A percentile compares a stretch with the other conserved stretches of the same genome.
Conservation (phyloP, 192 early-diverging fungal genomes). For the Coemansia asiatica region DNA sequence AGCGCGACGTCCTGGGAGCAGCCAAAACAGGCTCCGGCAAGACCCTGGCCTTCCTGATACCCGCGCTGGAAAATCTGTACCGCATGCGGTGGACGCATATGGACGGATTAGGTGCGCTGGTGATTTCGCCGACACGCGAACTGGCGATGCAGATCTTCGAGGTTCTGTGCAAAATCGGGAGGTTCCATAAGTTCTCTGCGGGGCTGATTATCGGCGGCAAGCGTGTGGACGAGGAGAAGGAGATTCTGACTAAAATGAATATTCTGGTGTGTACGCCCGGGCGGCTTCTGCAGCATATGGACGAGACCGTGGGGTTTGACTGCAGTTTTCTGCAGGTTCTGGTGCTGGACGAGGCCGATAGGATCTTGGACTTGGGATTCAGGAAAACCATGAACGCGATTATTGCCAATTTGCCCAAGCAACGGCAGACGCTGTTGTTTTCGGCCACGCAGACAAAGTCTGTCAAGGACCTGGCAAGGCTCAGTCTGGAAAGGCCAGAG, state of each 20-base stretch:
- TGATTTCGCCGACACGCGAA: constrained; percentile 84
- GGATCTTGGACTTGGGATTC: constrained; percentile 87
- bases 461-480: constrained; percentile 88
- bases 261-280: constrained; percentile 82
- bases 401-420: constrained; percentile 75
- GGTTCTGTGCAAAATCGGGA: constrained; percentile 72
- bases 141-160: constrained; percentile 91
- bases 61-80: constrained; percentile 81
- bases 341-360: constrained; percentile 83
- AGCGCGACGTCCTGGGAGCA: constrained; percentile 77
- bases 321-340: constrained; percentile 76
- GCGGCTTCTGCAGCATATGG: constrained; percentile 85
- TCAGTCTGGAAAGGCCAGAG: constrained; percentile 87
- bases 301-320: constrained; percentile 87
- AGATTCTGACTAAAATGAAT: constrained; percentile 72
- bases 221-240: constrained; percentile 78
- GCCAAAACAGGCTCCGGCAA: constrained; percentile 88
- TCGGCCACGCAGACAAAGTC: constrained; percentile 98
- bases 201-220: constrained; percentile 95
- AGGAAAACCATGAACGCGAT: constrained; percentile 80
- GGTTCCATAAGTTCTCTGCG: constrained; percentile 79
- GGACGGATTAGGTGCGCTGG: constrained; percentile 78
- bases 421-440: constrained; percentile 92
- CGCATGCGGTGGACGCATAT: constrained; percentile 77
- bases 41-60: constrained; percentile 77